Base-by-base conservation (phyloP, 23 red algal genomes). In the Gracilaria caudata region DNA sequence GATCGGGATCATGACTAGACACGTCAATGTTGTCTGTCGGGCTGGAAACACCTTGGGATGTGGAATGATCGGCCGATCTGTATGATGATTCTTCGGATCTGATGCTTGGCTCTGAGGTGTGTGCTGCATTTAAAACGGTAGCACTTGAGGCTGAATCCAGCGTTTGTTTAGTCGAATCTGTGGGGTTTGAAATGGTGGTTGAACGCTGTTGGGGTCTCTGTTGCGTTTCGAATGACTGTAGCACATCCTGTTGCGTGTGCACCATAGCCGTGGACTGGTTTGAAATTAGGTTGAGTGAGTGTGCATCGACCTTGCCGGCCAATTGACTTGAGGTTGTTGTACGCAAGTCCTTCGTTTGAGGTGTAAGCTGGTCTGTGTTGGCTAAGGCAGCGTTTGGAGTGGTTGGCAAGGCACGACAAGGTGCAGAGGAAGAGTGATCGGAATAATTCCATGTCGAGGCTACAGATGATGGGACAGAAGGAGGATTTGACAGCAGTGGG, bases 391-490 rank as follows among this genome's bases (percentile, higher is more conserved):
- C 28, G 37, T 75, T 75, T 75, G 70, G 28, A 28, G 37, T 75
- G 30, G 13, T 66, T 66, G 61, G 24, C 70, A 75, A 33, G 5
- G 39, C 40, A 19, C 39, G 3, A 29, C 39, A 75, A 14, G 70
- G 33, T 17, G 40, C 25, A 26, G 70, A 46, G 38, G 70, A 47
- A 38, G 40, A 49, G 24, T 29, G 38, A 24, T 75, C 70, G 70
- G 70, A 47, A 49, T 26, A 26, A 46, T 75, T 43, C 70, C 70
- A 75, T 46, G 70, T 43, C 70, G 70, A 47, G 43, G 70, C 70
- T 75, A 75, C 70, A 49, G 38, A 75, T 47, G 70, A 75, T 66
- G 37, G 70, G 70, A 75, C 70, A 49, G 70, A 47, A 71, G 65
- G 37, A 46, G 70, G 23, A 29, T 6, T 47, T 75, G 70, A 47